A percentile compares a stretch with the other conserved stretches of the same genome.
Conservation (phyloP, 805 yeast species). For the Suhomyces canberraensis region DNA sequence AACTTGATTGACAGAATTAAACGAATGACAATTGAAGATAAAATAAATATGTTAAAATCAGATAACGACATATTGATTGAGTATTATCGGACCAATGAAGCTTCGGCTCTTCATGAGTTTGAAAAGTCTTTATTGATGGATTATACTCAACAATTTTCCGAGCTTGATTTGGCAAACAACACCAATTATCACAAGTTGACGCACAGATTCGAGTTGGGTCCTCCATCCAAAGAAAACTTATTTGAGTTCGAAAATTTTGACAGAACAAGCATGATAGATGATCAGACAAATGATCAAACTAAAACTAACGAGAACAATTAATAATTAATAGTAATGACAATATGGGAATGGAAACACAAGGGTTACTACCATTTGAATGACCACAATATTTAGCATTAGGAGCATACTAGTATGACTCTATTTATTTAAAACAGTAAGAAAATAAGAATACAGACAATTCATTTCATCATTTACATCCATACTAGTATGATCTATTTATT, state of each 20-base stretch:
- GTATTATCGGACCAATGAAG: conserved; percentile 8
- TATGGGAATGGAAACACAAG: too few relatives aligned
- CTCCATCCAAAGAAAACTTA: conserved; percentile 6
- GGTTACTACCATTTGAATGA: too few relatives aligned
- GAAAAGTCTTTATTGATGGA: conserved; percentile 8
- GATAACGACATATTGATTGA: conserved; percentile 7
- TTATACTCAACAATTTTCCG: background rate
- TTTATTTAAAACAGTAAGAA: too few relatives aligned
- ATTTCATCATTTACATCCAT: too few relatives aligned
- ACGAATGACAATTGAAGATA: conserved; percentile 7
- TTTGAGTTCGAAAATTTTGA: conserved; percentile 9
- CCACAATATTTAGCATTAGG: too few relatives aligned
- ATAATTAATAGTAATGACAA: too few relatives aligned
- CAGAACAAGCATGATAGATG: too few relatives aligned
- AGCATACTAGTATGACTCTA: too few relatives aligned
- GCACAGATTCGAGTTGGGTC: conserved; percentile 5
- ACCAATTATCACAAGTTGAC: conserved; percentile 7
- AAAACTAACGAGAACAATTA: too few relatives aligned
- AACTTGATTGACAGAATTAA: conserved; percentile 9
- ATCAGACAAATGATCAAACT: too few relatives aligned
- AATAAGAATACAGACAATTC: too few relatives aligned
- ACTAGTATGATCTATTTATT: too few relatives aligned
- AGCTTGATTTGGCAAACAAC: conserved; percentile 3
- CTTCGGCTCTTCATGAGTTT: conserved; percentile 8
- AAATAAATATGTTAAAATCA: conserved; percentile 5